Evolutionary conservation across 129 eudicot species (phyloP).

Genomic region (Tanacetum coccineum): DNA sequence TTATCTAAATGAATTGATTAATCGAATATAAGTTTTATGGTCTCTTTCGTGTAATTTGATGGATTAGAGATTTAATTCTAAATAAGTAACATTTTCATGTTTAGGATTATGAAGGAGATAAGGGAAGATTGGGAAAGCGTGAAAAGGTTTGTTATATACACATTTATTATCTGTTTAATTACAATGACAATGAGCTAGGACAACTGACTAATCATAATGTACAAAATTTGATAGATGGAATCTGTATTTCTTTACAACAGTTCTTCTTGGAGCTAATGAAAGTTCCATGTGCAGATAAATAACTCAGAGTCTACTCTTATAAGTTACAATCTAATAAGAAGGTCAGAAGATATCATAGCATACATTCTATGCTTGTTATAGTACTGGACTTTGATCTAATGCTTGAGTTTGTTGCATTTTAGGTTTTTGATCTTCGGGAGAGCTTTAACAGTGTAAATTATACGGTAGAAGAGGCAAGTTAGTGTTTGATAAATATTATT

Average conservation of each 20-base stretch:
- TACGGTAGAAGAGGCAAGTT: conserved; percentile 72
- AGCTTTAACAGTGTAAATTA: conserved; percentile 62
- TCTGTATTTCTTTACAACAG: conserved; percentile 37
- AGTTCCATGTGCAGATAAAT: conserved; percentile 77
- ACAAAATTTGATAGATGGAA: background rate
- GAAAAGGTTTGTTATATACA: conserved; percentile 61
- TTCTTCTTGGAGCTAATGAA: conserved; percentile 88
- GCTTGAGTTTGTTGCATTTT: conserved; percentile 12
- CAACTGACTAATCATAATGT: background rate
- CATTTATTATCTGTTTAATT: background rate
- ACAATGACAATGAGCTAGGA: background rate
- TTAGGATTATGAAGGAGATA: conserved; percentile 87
- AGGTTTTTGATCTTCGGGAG: conserved; percentile 60
- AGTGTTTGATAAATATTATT: conserved; percentile 1
- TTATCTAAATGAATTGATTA: background rate
- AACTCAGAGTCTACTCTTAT: conserved; percentile 85
- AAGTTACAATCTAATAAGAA: conserved; percentile 77
- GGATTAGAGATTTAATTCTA: background rate
- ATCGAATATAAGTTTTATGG: conserved; percentile 11
- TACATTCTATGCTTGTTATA: conserved; percentile 15
- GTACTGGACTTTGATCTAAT: conserved; percentile 1
- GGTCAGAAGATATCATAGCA: conserved; percentile 38
- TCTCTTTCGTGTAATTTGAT: background rate
- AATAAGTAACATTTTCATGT: conserved; percentile 23
- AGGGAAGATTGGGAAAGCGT: conserved; percentile 72